These are phyloP conservation scores for Bassia scoparia DNA, from an alignment of 148 eudicot genomes.

Conservation along the genomic window DNA sequence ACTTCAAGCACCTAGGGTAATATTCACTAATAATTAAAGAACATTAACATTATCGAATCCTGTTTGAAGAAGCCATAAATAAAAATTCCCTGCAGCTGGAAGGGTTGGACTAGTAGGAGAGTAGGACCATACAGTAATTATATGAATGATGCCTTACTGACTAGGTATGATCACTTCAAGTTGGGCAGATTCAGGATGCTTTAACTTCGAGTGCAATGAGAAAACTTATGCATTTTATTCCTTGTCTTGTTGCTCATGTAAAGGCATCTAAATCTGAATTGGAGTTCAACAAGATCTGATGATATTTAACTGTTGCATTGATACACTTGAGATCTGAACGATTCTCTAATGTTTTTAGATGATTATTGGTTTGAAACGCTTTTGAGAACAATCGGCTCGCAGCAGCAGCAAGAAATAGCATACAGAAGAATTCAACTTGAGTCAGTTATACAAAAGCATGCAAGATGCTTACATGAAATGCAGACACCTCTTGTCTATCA, in stretches of 20 bases:
- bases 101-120: neutral
- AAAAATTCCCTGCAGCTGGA: neutral
- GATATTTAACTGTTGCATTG: neutral
- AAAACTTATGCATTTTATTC: neutral
- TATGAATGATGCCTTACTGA: neutral
- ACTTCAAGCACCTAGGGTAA: conserved; percentile 97
- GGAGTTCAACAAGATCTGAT: neutral
- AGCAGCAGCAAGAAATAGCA: conserved; percentile 67
- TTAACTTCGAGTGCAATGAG: no score
- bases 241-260: neutral
- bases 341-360: neutral
- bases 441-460: conserved; percentile 71
- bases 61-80: neutral
- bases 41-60: neutral
- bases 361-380: conserved; percentile 45
- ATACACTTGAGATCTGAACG: neutral
- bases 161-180: neutral
- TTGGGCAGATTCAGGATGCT: neutral
- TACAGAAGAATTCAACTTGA: conserved; percentile 68
- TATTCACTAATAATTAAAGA: neutral
- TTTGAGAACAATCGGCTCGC: conserved; percentile 83
- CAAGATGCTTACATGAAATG: conserved; percentile 84
- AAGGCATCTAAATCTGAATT: neutral
- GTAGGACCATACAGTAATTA: neutral
- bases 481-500: conserved; percentile 94